A percentile compares a stretch with the other conserved stretches of the same genome.
Conservation (phyloP, 1,139 yeast species). For the Lipomyces yarrowii region DNA sequence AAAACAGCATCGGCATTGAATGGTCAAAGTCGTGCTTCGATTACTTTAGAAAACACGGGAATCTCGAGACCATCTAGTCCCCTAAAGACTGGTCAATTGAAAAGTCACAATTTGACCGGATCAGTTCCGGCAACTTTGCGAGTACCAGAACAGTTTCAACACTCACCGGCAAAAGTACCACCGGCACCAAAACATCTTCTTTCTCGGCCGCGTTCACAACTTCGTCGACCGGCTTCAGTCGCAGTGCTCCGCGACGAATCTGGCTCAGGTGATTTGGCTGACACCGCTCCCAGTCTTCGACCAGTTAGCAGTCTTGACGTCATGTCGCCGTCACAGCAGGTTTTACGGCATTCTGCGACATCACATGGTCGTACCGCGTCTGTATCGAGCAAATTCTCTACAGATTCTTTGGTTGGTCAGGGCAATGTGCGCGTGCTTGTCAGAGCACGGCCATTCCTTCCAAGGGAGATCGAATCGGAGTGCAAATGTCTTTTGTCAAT, state of each 20-base stretch:
- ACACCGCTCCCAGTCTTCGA: neutral
- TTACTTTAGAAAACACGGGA: neutral
- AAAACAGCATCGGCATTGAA: neutral
- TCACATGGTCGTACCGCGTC: slow-evolving; percentile 7
- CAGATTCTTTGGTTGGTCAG: slow-evolving; percentile 13
- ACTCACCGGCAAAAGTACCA: neutral
- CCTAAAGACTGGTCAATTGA: neutral
- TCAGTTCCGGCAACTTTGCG: neutral
- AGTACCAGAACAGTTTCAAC: neutral
- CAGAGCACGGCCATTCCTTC: slow-evolving; percentile 44
- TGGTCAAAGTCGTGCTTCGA: neutral
- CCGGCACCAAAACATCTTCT: slow-evolving; percentile 8
- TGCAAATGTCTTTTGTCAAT: slow-evolving; percentile 36
- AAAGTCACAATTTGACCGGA: neutral
- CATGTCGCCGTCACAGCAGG: neutral
- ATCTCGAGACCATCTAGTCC: neutral
- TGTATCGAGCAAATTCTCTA: slow-evolving; percentile 9
- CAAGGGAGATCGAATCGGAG: slow-evolving; percentile 37
- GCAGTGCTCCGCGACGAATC: slow-evolving; percentile 3
- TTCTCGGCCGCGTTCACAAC: slow-evolving; percentile 26
- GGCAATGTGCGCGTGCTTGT: slow-evolving; percentile 44
- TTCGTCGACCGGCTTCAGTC: slow-evolving; percentile 21
- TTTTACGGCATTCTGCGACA: neutral
- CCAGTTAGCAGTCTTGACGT: slow-evolving; percentile 4
- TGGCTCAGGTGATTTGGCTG: neutral